A percentile compares a stretch with the other conserved stretches of the same genome.
These are phyloP conservation scores for Apophysomyces variabilis DNA, from an alignment of 371 early-diverging fungal species.

Conservation along the genomic window DNA sequence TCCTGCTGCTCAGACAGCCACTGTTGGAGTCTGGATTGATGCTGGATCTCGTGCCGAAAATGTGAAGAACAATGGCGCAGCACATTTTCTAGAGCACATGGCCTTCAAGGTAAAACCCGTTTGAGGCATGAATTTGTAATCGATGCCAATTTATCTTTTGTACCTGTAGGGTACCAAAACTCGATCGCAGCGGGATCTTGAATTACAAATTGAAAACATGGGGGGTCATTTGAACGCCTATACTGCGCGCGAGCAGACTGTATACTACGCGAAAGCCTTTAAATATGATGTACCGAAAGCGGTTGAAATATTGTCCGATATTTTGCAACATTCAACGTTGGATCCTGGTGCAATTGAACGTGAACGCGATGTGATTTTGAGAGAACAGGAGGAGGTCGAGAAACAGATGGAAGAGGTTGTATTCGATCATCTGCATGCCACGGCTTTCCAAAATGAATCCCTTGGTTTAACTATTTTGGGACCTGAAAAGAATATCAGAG, in stretches of 20 bases:
- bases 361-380: slow-evolving; percentile 93
- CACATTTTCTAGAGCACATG: slow-evolving; percentile 99
- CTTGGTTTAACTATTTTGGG: slow-evolving; percentile 96
- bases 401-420: slow-evolving; percentile 96
- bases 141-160: background rate
- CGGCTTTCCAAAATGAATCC: slow-evolving; percentile 90
- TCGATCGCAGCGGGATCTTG: slow-evolving; percentile 88
- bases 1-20: slow-evolving; percentile 92
- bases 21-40: slow-evolving; percentile 98
- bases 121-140: background rate
- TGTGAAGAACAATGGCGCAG: slow-evolving; percentile 91
- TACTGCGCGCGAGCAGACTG: slow-evolving; percentile 98
- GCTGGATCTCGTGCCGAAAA: slow-evolving; percentile 95
- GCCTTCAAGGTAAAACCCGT: slow-evolving; percentile 86
- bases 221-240: slow-evolving; percentile 98
- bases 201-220: slow-evolving; percentile 95
- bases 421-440: slow-evolving; percentile 81
- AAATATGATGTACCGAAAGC: slow-evolving; percentile 84
- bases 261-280: slow-evolving; percentile 95
- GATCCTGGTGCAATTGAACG: slow-evolving; percentile 83
- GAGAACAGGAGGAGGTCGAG: slow-evolving; percentile 96
- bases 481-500: slow-evolving; percentile 88
- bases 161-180: slow-evolving; percentile 78
- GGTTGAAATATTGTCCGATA: slow-evolving; percentile 94
- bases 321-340: slow-evolving; percentile 90